A percentile compares a stretch with the other conserved stretches of the same genome.
Evolutionary conservation across 768 basidiomycete genomes (phyloP).

Genomic region (Rhizopogon vesiculosus): DNA sequence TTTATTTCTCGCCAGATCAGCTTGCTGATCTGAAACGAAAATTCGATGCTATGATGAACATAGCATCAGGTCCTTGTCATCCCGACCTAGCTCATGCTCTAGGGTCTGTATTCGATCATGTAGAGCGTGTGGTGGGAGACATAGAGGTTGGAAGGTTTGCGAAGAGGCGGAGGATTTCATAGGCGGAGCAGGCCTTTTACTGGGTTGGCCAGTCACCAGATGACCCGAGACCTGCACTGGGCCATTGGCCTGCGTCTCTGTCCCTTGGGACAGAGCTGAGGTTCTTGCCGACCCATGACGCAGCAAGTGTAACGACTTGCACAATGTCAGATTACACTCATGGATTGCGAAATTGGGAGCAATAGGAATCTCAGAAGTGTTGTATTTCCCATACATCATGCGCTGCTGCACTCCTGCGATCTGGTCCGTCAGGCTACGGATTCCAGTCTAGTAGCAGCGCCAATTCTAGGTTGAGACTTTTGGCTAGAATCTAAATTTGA

Average conservation of each 20-base stretch:
- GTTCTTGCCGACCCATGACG: background rate
- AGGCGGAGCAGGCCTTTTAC: background rate
- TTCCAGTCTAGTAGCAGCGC: too few species aligned
- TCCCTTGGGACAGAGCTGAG: background rate
- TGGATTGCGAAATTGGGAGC: background rate
- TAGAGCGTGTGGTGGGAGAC: constrained; percentile 25
- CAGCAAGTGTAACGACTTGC: background rate
- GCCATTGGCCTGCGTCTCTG: background rate
- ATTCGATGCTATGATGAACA: constrained; percentile 27
- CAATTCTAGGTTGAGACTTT: too few species aligned
- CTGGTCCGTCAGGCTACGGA: too few species aligned
- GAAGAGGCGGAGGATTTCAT: constrained; percentile 24
- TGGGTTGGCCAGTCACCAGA: background rate
- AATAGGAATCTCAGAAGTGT: background rate
- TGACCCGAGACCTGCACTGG: background rate
- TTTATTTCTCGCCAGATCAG: constrained; percentile 28
- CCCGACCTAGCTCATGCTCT: constrained; percentile 27
- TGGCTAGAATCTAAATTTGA: too few species aligned
- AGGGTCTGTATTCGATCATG: constrained; percentile 29
- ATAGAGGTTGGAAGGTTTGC: constrained; percentile 17
- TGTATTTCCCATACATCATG: background rate
- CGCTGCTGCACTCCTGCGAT: too few species aligned
- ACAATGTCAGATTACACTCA: background rate
- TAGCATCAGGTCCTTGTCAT: constrained; percentile 24
- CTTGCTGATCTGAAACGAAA: constrained; percentile 24